A percentile compares a stretch with the other conserved stretches of the same genome.
Conservation (phyloP, 192 early-diverging fungal species). For the Phycomyces blakesleeanus region DNA sequence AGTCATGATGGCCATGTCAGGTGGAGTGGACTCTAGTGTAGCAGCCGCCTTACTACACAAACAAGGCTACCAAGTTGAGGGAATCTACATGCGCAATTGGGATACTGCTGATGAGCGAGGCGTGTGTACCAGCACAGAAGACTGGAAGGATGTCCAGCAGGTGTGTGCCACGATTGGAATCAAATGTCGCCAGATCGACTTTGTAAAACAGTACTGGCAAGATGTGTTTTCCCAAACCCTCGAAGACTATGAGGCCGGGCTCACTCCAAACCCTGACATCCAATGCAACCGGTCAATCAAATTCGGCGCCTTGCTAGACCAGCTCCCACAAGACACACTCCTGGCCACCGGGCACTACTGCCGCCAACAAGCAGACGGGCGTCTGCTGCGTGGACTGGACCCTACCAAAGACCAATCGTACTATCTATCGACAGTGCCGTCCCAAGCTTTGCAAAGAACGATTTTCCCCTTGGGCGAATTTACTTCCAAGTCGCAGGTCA, state of each 20-base stretch:
- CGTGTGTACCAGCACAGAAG: conserved; percentile 69
- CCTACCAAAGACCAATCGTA: conserved; percentile 90
- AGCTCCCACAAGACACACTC: conserved; percentile 26
- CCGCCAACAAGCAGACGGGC: conserved; percentile 35
- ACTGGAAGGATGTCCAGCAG: conserved; percentile 74
- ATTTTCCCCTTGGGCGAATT: conserved; percentile 84
- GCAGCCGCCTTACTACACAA: conserved; percentile 70
- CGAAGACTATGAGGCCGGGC: conserved; percentile 60
- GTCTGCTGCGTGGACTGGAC: conserved; percentile 55
- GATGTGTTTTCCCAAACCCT: conserved; percentile 82
- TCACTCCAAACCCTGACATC: conserved; percentile 93
- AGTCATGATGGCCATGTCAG: conserved; percentile 86
- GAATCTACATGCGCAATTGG: conserved; percentile 95
- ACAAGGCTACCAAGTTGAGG: conserved; percentile 66
- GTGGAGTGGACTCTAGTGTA: conserved; percentile 92
- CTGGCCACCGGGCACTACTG: conserved; percentile 55
- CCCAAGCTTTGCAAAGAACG: conserved; percentile 36
- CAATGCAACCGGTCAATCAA: conserved; percentile 90
- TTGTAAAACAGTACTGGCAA: conserved; percentile 90
- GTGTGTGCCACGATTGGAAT: conserved; percentile 71
- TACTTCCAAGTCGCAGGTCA: conserved; percentile 65
- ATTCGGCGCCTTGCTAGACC: conserved; percentile 82
- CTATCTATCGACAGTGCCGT: conserved; percentile 71
- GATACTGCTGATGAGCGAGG: conserved; percentile 77
- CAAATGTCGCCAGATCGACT: conserved; percentile 56